These are phyloP conservation scores for Boletus bicolor DNA, from an alignment of 768 basidiomycete species.

Conservation along the genomic window DNA sequence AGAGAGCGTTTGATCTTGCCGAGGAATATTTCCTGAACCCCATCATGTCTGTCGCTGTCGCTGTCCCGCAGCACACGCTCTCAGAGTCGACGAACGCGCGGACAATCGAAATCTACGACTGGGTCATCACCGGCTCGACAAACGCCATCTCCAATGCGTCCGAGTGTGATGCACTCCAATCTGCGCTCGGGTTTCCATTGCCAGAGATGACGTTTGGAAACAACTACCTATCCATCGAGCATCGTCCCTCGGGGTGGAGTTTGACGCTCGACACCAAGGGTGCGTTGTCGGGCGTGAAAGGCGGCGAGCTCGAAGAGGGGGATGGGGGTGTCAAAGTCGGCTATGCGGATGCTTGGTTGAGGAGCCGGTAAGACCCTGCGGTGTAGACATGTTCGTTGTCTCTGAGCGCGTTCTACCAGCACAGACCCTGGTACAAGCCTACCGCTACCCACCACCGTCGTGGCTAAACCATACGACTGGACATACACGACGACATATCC, in stretches of 20 bases:
- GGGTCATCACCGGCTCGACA: conserved; percentile 69
- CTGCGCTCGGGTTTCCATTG: conserved; percentile 66
- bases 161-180: conserved; percentile 69
- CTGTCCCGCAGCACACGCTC: conserved; percentile 61
- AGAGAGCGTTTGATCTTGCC: background rate
- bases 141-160: conserved; percentile 76
- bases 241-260: conserved; percentile 59
- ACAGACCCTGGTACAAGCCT: conserved; percentile 61
- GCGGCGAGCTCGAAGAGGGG: conserved; percentile 68
- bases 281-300: conserved; percentile 71
- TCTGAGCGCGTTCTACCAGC: conserved; percentile 41
- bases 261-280: conserved; percentile 64
- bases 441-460: conserved; percentile 67
- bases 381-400: background rate
- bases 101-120: conserved; percentile 62
- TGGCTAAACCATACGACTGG: conserved; percentile 94
- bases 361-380: conserved; percentile 58
- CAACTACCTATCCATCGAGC: conserved; percentile 69
- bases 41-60: conserved; percentile 40
- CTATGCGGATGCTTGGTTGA: conserved; percentile 92
- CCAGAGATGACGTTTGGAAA: conserved; percentile 98
- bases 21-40: conserved; percentile 13
- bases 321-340: conserved; percentile 94
- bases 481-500: conserved; percentile 91
- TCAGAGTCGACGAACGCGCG: conserved; percentile 69